A percentile compares a stretch with the other conserved stretches of the same genome.
Evolutionary conservation across 257 asterid genomes (phyloP).

Genomic region (Petunia secreta): DNA sequence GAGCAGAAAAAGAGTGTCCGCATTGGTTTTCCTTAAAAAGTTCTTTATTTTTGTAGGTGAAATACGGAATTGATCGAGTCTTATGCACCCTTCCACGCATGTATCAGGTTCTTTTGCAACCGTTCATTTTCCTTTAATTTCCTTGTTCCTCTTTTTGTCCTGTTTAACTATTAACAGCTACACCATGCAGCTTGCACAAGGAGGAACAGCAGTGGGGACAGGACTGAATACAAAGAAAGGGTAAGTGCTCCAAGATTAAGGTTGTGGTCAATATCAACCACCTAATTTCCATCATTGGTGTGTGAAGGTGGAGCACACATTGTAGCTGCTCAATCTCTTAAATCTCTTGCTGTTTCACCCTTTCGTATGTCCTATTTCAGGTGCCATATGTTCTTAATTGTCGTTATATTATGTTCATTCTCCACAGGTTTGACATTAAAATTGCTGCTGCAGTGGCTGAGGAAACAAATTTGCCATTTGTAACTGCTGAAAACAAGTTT

Average conservation of each 20-base stretch:
- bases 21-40: background rate
- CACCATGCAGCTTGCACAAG: slow-evolving; percentile 91
- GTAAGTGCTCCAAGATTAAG: slow-evolving; percentile 39
- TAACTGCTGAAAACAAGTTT: slow-evolving; percentile 98
- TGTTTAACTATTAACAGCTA: slow-evolving; percentile 35
- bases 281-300: background rate
- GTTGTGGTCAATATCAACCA: background rate
- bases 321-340: background rate
- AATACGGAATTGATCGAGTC: slow-evolving; percentile 86
- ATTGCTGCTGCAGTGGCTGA: slow-evolving; percentile 96
- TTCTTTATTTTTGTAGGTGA: slow-evolving; percentile 61
- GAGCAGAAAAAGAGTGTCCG: background rate
- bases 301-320: background rate
- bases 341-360: background rate
- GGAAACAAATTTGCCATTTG: slow-evolving; percentile 90
- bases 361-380: background rate
- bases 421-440: slow-evolving; percentile 79
- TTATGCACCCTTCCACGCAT: slow-evolving; percentile 81
- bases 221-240: slow-evolving; percentile 97
- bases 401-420: background rate
- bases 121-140: background rate
- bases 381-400: background rate
- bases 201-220: slow-evolving; percentile 98
- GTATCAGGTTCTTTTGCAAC: slow-evolving; percentile 61
- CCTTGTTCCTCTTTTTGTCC: slow-evolving; percentile 21